A percentile compares a stretch with the other conserved stretches of the same genome.
Conservation (phyloP, 208 protist genomes). For the Crithidia brevicula region DNA sequence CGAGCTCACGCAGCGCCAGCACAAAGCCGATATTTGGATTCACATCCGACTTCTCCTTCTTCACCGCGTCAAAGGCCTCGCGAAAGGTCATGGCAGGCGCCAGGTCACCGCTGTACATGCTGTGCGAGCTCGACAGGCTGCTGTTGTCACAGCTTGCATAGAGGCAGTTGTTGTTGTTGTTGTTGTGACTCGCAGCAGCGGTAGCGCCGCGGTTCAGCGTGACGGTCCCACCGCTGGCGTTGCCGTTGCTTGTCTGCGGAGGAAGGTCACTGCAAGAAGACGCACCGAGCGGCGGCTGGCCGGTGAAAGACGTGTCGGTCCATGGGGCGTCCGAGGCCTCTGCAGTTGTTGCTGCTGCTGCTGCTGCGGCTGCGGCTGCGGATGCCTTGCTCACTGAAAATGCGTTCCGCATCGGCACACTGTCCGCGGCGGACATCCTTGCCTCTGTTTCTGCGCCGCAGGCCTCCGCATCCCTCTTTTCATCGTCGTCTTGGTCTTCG, state of each 20-base stretch:
- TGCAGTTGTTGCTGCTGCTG: slow-evolving; percentile 1
- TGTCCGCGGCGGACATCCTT: neutral
- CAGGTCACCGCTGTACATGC: slow-evolving; percentile 23
- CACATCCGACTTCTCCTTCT: slow-evolving; percentile 63
- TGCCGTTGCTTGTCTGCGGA: too few relatives aligned
- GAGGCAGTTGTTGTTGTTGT: neutral
- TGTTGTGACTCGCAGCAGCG: neutral
- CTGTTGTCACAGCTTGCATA: slow-evolving; percentile 11
- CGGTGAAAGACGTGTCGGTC: neutral
- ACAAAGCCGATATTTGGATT: slow-evolving; percentile 91
- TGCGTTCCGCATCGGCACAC: neutral
- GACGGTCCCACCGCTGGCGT: neutral
- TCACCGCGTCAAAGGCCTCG: slow-evolving; percentile 71
- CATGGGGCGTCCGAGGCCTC: too few relatives aligned
- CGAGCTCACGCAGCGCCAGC: slow-evolving; percentile 65
- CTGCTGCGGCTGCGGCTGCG: neutral
- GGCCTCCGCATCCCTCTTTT: neutral
- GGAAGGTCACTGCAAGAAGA: neutral
- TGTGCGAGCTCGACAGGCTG: slow-evolving; percentile 11
- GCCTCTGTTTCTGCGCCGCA: neutral
- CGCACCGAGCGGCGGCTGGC: neutral
- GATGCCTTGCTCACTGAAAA: slow-evolving; percentile 10
- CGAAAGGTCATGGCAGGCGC: slow-evolving; percentile 56
- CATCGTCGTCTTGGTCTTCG: neutral
- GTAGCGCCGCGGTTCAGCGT: too few relatives aligned